These are phyloP conservation scores for Haplosporangium sp. DNA, from an alignment of 371 early-diverging fungal species.

Conservation along the genomic window DNA sequence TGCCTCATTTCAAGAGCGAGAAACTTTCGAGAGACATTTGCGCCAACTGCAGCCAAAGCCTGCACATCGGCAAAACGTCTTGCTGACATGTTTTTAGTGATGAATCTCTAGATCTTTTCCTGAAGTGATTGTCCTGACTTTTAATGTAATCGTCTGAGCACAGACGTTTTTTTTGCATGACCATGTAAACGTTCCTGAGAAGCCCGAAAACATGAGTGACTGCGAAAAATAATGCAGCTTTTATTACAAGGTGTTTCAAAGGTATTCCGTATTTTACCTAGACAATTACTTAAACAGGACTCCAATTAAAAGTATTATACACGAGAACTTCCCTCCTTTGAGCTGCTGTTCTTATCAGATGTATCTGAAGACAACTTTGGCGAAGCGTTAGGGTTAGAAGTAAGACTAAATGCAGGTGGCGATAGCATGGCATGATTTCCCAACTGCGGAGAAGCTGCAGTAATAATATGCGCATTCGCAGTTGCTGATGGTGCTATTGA, in stretches of 20 bases:
- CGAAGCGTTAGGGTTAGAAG: not conserved
- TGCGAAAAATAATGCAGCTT: not conserved
- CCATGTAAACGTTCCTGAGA: not conserved
- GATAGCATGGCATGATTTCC: not conserved
- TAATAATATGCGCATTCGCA: not conserved
- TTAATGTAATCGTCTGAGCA: not conserved
- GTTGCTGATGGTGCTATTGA: not conserved
- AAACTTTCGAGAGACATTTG: conserved; percentile 33
- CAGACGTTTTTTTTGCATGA: not conserved
- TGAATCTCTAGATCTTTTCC: not conserved
- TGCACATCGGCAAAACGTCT: conserved; percentile 53
- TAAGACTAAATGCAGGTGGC: not conserved
- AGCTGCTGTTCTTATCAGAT: not conserved
- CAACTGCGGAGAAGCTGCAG: not conserved
- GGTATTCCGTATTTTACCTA: too few species aligned
- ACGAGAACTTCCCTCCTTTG: too few species aligned
- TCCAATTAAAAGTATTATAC: too few species aligned
- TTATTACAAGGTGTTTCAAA: too few species aligned
- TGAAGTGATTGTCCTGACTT: not conserved
- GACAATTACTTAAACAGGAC: too few species aligned
- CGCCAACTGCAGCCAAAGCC: conserved; percentile 38
- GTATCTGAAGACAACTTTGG: not conserved
- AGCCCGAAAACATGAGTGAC: not conserved
- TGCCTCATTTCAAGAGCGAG: conserved; percentile 35
- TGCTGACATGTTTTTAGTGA: conserved; percentile 30